A percentile compares a stretch with the other conserved stretches of the same genome.
phyloP scores from a whole-genome alignment of 192 early-diverging fungal genomes.

The Thamnidium elegans region DNA sequence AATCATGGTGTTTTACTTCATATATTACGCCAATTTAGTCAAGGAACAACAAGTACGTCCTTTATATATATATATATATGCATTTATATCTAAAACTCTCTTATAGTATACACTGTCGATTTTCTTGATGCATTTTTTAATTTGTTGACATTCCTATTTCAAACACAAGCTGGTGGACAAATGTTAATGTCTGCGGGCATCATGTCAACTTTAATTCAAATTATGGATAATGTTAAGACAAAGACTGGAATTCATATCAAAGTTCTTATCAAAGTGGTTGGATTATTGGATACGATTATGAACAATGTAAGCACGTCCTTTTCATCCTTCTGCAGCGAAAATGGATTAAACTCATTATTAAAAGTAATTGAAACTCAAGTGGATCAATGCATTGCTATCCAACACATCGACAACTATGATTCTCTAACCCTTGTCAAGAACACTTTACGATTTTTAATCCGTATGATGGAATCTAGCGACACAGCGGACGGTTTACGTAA shows the following conservation, averaged over 20 bases:
- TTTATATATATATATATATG: not conserved
- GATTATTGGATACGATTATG: slow-evolving; percentile 76
- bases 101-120: slow-evolving; percentile 54
- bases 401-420: slow-evolving; percentile 41
- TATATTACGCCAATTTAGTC: slow-evolving; percentile 70
- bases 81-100: not conserved
- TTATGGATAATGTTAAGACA: slow-evolving; percentile 59
- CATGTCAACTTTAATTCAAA: slow-evolving; percentile 69
- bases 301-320: slow-evolving; percentile 72
- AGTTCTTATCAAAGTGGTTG: slow-evolving; percentile 60
- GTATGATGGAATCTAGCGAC: slow-evolving; percentile 89
- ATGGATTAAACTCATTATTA: slow-evolving; percentile 76
- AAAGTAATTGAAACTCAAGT: slow-evolving; percentile 74
- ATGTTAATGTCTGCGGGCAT: slow-evolving; percentile 90
- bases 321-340: slow-evolving; percentile 75
- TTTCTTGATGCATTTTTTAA: slow-evolving; percentile 81
- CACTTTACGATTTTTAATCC: slow-evolving; percentile 85
- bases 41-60: not conserved
- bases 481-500: slow-evolving; percentile 91
- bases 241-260: not conserved
- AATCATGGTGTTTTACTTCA: slow-evolving; percentile 90
- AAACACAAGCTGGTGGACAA: slow-evolving; percentile 76
- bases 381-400: slow-evolving; percentile 35
- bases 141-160: slow-evolving; percentile 70
- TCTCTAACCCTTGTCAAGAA: slow-evolving; percentile 75